Base-by-base conservation (phyloP, 2,329 filamentous ascomycete genomes). In the Nemania sp. region DNA sequence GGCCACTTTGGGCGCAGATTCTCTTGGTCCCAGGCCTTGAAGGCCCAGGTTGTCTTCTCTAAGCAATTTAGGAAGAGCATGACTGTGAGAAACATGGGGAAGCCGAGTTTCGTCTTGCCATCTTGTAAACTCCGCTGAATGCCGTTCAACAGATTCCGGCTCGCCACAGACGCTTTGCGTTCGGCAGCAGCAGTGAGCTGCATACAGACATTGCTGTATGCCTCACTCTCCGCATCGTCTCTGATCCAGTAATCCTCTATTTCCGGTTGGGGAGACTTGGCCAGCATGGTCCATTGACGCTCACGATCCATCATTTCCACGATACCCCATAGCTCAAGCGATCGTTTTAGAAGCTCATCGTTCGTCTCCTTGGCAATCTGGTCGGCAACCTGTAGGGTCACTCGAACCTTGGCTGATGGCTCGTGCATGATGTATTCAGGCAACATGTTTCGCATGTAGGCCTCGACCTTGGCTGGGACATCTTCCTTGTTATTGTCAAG, bases 11-110 rank as follows among this genome's bases (percentile, higher is more conserved):
- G 76, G 2, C 80, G 77, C 22, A 86, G 76, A 44, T 80, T 79
- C 50, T 82, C 78, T 65, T 86, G 81, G 61, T 86, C 83, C 83
- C 83, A 88, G 2, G 81, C 83, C 58, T 86, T 85, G 71, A 86
- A 86, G 1, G 82, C 80, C 84, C 84, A 88, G 0, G 83, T 86
- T 0, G 82, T 83, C 70, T 86, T 87, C 65, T 88, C 84, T 12
- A 86, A 75, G 60, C 82, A 86, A 64, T 85, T 86, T 42, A 87
- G 77, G 57, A 86, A 80, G 49, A 87, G 80, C 50, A 87, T 68
- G 3, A 81, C 78, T 2, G 83, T 79, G 19, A 86, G 77, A 62
- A 84, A 86, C 70, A 84, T 80, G 60, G 78, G 78, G 63, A 84
- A 85, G 26, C 79, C 80, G 48, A 83, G 76, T 61, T 79, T 81